A percentile compares a stretch with the other conserved stretches of the same genome.
Evolutionary conservation across 441 rosid genomes (phyloP).

Genomic region (Daphne laureola): DNA sequence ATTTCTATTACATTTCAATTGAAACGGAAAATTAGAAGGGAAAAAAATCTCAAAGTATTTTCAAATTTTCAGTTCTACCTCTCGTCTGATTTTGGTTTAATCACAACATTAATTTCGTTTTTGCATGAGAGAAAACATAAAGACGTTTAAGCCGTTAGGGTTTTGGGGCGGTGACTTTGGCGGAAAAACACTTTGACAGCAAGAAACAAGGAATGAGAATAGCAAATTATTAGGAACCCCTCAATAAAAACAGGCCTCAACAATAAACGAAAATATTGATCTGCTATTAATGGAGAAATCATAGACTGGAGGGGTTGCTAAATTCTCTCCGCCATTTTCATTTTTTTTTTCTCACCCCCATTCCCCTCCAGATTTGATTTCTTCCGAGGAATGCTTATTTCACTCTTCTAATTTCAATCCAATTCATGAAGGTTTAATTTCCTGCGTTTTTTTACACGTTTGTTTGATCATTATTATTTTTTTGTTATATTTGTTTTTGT

Average conservation of each 20-base stretch:
- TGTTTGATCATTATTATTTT: not conserved
- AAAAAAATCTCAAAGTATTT: too few species aligned
- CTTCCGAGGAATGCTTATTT: slow-evolving; percentile 35
- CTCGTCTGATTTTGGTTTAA: too few species aligned
- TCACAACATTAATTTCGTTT: too few species aligned
- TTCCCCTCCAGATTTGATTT: slow-evolving; percentile 27
- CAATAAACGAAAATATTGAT: slow-evolving; percentile 10
- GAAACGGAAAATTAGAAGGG: too few species aligned
- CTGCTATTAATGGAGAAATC: slow-evolving; percentile 30
- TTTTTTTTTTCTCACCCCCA: slow-evolving; percentile 11
- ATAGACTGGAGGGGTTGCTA: slow-evolving; percentile 16
- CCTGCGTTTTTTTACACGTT: not conserved
- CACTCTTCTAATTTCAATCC: slow-evolving; percentile 5
- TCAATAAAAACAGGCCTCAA: slow-evolving; percentile 12
- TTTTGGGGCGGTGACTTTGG: not conserved
- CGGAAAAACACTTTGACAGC: not conserved
- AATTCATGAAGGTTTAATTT: slow-evolving; percentile 14
- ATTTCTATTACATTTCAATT: too few species aligned
- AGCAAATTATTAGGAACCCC: slow-evolving; percentile 7
- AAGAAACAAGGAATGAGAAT: slow-evolving; percentile 12
- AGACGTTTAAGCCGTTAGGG: slow-evolving; percentile 6
- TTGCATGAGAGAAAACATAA: not conserved
- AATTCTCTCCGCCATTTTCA: slow-evolving; percentile 3
- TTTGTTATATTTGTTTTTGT: not conserved
- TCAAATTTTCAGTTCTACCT: too few species aligned